Percentiles rank a stretch among this genome's conserved stretches.
Conservation (phyloP, 345 rosid genomes). For the Adansonia digitata region DNA sequence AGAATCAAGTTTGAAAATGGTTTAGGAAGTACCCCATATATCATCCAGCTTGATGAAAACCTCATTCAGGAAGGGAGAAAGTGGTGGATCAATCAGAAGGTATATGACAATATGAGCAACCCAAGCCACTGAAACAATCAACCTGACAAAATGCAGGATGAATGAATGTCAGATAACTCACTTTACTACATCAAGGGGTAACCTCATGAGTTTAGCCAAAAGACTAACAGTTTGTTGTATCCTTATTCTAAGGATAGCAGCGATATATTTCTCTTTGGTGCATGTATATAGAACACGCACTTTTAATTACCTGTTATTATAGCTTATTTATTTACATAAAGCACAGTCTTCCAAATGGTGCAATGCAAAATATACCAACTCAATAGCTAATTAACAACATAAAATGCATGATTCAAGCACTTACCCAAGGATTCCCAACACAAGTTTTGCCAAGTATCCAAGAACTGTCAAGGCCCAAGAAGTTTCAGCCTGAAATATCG, state of each 20-base stretch:
- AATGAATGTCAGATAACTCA: neutral
- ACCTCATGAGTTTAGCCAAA: neutral
- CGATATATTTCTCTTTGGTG: neutral
- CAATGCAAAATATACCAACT: neutral
- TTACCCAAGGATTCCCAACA: constrained; percentile 85
- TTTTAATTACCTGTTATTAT: neutral
- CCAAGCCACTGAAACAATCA: constrained; percentile 96
- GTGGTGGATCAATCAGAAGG: constrained; percentile 78
- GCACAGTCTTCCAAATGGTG: neutral
- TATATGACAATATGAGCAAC: constrained; percentile 86
- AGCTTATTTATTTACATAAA: neutral
- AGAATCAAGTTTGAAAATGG: neutral
- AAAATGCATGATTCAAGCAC: constrained; percentile 21
- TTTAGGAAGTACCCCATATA: constrained; percentile 67
- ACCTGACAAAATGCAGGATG: constrained; percentile 33
- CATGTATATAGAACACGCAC: neutral
- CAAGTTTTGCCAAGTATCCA: constrained; percentile 87
- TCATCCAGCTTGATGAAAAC: constrained; percentile 97
- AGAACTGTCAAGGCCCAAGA: constrained; percentile 96
- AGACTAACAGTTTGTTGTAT: neutral
- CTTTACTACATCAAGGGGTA: neutral
- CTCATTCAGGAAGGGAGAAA: constrained; percentile 84
- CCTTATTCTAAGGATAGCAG: neutral
- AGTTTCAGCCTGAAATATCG: constrained; percentile 79
- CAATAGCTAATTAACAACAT: neutral